A percentile compares a stretch with the other conserved stretches of the same genome.
Conservation (phyloP, 768 basidiomycete species). For the Boletus rubescentipes region DNA sequence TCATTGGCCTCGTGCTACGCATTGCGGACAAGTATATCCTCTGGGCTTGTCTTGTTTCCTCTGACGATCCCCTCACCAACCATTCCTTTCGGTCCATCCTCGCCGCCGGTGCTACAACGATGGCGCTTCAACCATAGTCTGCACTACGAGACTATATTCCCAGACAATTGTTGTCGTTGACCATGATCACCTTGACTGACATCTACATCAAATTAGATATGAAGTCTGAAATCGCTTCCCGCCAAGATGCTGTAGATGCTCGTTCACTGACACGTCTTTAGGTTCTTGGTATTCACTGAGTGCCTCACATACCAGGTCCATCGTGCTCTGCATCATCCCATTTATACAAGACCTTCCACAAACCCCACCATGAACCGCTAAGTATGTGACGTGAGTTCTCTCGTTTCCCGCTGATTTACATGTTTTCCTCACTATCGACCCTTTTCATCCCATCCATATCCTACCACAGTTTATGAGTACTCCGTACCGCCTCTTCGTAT, state of each 20-base stretch:
- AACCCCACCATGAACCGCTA: no score
- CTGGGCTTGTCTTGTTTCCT: conserved; percentile 73
- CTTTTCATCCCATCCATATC: no score
- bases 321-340: no score
- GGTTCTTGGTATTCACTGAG: no score
- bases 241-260: conserved; percentile 75
- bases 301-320: no score
- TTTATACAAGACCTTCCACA: no score
- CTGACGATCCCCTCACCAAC: conserved; percentile 41
- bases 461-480: no score
- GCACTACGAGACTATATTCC: conserved; percentile 79
- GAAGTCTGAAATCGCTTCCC: conserved; percentile 77
- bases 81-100: conserved; percentile 9
- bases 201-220: conserved; percentile 78
- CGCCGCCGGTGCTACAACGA: conserved; percentile 36
- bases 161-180: conserved; percentile 73
- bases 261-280: no score
- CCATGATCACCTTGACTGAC: conserved; percentile 70
- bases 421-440: no score
- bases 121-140: conserved; percentile 46
- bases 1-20: conserved; percentile 77
- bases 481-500: no score
- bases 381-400: no score
- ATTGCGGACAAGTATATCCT: conserved; percentile 64
- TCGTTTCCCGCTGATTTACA: no score